Percentiles rank a stretch among this genome's conserved stretches.
These are phyloP conservation scores for Cylindrotheca closterium DNA, from an alignment of 108 stramenopile genomes.

Conservation along the genomic window DNA sequence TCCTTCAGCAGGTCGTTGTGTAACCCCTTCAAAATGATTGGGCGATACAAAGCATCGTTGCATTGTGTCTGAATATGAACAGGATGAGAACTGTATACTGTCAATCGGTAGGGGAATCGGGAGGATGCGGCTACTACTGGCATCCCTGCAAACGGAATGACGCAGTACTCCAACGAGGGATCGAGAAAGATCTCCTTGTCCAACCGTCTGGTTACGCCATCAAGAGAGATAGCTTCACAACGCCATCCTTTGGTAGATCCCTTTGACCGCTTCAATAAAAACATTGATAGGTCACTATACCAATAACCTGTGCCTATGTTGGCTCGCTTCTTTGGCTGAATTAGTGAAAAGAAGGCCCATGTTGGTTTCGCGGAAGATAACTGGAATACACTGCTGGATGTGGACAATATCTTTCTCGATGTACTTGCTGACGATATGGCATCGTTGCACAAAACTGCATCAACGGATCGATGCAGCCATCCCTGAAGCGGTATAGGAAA, in stretches of 20 bases:
- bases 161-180: slow-evolving; percentile 20
- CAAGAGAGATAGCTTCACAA: not conserved
- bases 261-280: slow-evolving; percentile 24
- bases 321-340: slow-evolving; percentile 37
- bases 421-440: too few relatives aligned
- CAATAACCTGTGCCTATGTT: slow-evolving; percentile 26
- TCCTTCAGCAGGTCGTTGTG: not conserved
- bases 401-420: not conserved
- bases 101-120: not conserved
- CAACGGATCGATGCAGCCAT: slow-evolving; percentile 21
- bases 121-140: not conserved
- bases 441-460: slow-evolving; percentile 2
- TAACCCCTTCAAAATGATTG: not conserved
- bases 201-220: slow-evolving; percentile 17
- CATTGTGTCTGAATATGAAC: not conserved
- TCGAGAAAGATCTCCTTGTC: slow-evolving; percentile 31
- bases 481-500: slow-evolving; percentile 6
- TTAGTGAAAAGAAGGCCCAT: slow-evolving; percentile 27
- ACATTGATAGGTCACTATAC: slow-evolving; percentile 25
- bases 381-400: not conserved
- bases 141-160: slow-evolving; percentile 15
- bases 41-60: not conserved
- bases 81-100: not conserved
- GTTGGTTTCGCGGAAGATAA: slow-evolving; percentile 6
- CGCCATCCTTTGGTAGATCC: slow-evolving; percentile 8